These are phyloP conservation scores for Chrysanthemum seticuspe DNA, from an alignment of 129 eudicot species.

Conservation along the genomic window DNA sequence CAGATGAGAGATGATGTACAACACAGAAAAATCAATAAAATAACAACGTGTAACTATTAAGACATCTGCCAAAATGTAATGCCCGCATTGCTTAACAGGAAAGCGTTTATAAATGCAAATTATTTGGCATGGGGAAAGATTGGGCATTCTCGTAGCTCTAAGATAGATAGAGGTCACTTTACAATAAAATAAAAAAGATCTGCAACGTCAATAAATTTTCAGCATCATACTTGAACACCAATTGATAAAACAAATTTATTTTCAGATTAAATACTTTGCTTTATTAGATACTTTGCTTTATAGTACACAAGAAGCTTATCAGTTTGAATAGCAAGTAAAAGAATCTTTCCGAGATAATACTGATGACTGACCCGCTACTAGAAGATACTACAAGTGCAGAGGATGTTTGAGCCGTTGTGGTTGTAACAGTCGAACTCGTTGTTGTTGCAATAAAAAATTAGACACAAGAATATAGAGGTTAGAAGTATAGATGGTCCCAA, in stretches of 20 bases:
- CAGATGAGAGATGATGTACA: constrained; percentile 10
- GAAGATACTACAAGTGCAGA: constrained; percentile 60
- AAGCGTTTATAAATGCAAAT: background rate
- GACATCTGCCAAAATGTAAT: constrained; percentile 1
- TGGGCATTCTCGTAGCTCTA: background rate
- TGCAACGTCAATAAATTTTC: background rate
- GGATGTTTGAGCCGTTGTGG: constrained; percentile 68
- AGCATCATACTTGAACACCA: background rate
- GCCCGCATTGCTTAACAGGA: constrained; percentile 2
- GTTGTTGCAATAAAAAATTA: constrained; percentile 36
- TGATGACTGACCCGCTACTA: constrained; percentile 76
- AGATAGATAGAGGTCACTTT: background rate
- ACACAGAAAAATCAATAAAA: constrained; percentile 9
- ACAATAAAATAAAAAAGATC: background rate
- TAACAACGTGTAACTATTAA: background rate
- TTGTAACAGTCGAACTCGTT: constrained; percentile 51
- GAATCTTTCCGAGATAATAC: constrained; percentile 26
- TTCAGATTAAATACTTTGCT: constrained; percentile 1
- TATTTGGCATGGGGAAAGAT: constrained; percentile 17
- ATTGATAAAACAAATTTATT: background rate
- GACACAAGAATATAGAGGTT: background rate
- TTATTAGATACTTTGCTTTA: background rate
- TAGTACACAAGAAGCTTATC: constrained; percentile 2
- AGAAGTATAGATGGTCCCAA: constrained; percentile 4
- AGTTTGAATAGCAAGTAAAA: background rate